Percentiles rank a stretch among this genome's conserved stretches.
phyloP scores from a whole-genome alignment of 208 protist species.

The Leishmania guyanensis region DNA sequence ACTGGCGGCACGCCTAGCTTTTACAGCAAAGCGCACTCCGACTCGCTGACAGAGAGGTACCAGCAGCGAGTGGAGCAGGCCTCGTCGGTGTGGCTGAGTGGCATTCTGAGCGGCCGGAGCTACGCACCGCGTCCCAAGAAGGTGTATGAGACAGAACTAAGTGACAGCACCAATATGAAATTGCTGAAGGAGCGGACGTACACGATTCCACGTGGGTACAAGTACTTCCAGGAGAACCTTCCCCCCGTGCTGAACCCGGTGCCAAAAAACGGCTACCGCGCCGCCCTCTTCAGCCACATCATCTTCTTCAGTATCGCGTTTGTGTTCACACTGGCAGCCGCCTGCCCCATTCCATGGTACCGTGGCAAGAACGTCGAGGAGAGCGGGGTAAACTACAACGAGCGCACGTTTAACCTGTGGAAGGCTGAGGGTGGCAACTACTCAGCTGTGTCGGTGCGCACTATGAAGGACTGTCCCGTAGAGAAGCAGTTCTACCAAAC shows the following conservation, averaged over 20 bases:
- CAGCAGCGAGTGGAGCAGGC: constrained; percentile 29
- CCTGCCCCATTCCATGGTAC: constrained; percentile 61
- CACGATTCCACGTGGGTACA: constrained; percentile 64
- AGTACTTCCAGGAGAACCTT: constrained; percentile 42
- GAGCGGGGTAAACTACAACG: constrained; percentile 44
- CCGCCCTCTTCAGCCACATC: constrained; percentile 45
- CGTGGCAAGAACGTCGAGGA: constrained; percentile 41
- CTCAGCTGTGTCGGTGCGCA: constrained; percentile 16
- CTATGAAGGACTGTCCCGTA: constrained; percentile 38
- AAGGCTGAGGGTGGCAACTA: constrained; percentile 32
- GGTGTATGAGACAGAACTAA: constrained; percentile 39
- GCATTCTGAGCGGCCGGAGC: constrained; percentile 45
- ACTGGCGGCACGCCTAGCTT: background rate
- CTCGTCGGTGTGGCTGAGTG: constrained; percentile 52
- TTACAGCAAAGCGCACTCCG: constrained; percentile 7
- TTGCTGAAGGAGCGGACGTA: constrained; percentile 46
- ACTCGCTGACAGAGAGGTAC: constrained; percentile 35
- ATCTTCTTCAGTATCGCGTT: constrained; percentile 41
- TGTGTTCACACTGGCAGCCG: constrained; percentile 41
- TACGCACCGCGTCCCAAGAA: constrained; percentile 57
- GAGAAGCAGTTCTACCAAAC: constrained; percentile 71
- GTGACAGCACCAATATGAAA: constrained; percentile 41
- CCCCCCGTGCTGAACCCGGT: constrained; percentile 42
- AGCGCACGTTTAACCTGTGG: constrained; percentile 47
- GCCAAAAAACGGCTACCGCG: constrained; percentile 30